Evolutionary conservation across 768 basidiomycete genomes (phyloP), one percentile per base, ranked within the genome.

Genomic region (Pulveroboletus ravenelii): DNA sequence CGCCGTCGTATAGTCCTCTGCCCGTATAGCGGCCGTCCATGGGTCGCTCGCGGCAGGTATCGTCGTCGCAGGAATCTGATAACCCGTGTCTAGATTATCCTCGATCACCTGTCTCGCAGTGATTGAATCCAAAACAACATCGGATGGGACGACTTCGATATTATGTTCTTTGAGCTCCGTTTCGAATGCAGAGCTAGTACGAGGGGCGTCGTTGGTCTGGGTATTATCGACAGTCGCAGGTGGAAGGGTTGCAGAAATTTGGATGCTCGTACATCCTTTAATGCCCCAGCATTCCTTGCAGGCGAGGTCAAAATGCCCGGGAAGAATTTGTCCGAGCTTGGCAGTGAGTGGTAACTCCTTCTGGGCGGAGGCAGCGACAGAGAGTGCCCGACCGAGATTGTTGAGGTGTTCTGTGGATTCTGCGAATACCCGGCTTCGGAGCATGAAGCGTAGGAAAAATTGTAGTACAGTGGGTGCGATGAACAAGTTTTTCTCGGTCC

Each of bases 251-350:
- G 46, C 47, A 3, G 54, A 55, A 15, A 67, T 58, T 6, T 55
- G 55, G 60, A 59, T 10, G 60, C 54, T 55, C 58, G 62, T 46
- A 65, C 70, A 32, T 56, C 71, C 50, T 51, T 72, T 74, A 15
- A 50, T 63, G 5, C 78, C 84, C 74, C 78, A 86, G 36, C 74
- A 72, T 7, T 64, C 68, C 25, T 63, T 69, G 60, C 79, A 84
- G 0, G 74, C 82, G 10, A 61, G 42, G 54, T 75, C 75, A 50
- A 87, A 78, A 1, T 59, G 47, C 25, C 74, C 73, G 0, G 76
- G 73, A 32, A 78, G 61, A 8, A 59, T 58, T 38, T 62, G 57
- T 14, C 68, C 72, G 42, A 79, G 62, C 47, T 61, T 66, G 29
- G 67, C 70, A 4, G 75, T 74, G 42, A 64, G 55, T 5, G 75